A percentile compares a stretch with the other conserved stretches of the same genome.
Conservation (phyloP, 2,329 filamentous ascomycete genomes). For the Emericellopsis cladophorae region DNA sequence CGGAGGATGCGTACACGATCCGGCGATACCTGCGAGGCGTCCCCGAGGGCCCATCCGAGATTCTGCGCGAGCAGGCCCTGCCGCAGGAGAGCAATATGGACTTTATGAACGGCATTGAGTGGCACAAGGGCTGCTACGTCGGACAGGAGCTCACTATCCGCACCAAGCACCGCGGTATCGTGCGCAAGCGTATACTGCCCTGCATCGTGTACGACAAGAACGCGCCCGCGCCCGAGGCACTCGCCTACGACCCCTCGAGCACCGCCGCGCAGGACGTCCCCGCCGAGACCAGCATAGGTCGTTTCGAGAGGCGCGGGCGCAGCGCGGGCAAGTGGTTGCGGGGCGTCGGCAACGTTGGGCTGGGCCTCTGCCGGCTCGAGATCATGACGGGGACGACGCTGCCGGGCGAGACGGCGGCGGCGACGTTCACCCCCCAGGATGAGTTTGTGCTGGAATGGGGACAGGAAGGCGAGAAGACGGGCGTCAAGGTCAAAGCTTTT, state of each 20-base stretch:
- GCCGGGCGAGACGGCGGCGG: slow-evolving; percentile 53
- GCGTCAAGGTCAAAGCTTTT: slow-evolving; percentile 60
- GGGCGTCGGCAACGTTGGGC: slow-evolving; percentile 72
- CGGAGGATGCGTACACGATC: slow-evolving; percentile 54
- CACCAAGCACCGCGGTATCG: slow-evolving; percentile 86
- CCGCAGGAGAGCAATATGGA: slow-evolving; percentile 89
- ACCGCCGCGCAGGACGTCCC: slow-evolving; percentile 24
- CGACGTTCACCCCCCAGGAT: slow-evolving; percentile 46
- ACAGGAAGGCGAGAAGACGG: slow-evolving; percentile 19
- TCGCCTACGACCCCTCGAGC: slow-evolving; percentile 32
- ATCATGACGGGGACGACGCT: slow-evolving; percentile 75
- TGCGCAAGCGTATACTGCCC: slow-evolving; percentile 80
- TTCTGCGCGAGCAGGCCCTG: slow-evolving; percentile 56
- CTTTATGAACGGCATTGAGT: slow-evolving; percentile 74
- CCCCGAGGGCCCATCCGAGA: slow-evolving; percentile 73
- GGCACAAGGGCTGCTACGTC: slow-evolving; percentile 92
- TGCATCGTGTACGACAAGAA: slow-evolving; percentile 54
- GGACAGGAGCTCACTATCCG: slow-evolving; percentile 95
- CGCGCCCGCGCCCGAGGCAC: slow-evolving; percentile 19
- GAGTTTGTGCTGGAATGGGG: slow-evolving; percentile 49
- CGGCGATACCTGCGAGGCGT: slow-evolving; percentile 71
- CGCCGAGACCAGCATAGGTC: slow-evolving; percentile 33
- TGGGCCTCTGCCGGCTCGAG: slow-evolving; percentile 78
- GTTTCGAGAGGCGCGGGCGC: slow-evolving; percentile 45
- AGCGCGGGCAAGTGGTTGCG: slow-evolving; percentile 69